These are phyloP conservation scores for Capsella bursapastoris DNA, from an alignment of 345 rosid genomes.

Conservation along the genomic window DNA sequence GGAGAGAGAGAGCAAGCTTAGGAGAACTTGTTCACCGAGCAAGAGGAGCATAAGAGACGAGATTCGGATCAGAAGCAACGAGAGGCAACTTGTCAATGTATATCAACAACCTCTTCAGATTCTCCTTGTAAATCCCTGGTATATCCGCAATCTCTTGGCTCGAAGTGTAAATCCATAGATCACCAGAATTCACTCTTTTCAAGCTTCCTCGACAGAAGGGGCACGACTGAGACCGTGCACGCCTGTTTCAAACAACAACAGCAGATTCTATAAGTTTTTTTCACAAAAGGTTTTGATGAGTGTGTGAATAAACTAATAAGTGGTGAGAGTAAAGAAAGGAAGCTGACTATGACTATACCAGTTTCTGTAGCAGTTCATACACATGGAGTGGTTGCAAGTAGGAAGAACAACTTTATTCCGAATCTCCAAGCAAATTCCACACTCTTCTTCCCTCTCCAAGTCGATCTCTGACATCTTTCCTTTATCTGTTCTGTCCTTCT, in stretches of 20 bases:
- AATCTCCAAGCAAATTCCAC: slow-evolving; percentile 92
- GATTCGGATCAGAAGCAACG: slow-evolving; percentile 52
- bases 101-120: slow-evolving; percentile 67
- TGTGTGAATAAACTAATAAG: not conserved
- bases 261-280: too few relatives aligned
- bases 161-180: slow-evolving; percentile 77
- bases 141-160: slow-evolving; percentile 56
- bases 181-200: slow-evolving; percentile 72
- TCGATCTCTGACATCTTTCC: slow-evolving; percentile 78
- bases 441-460: slow-evolving; percentile 89
- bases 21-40: slow-evolving; percentile 38
- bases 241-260: slow-evolving; percentile 53
- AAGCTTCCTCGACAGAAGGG: slow-evolving; percentile 91
- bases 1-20: not conserved
- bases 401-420: slow-evolving; percentile 75
- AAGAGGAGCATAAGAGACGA: slow-evolving; percentile 55
- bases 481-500: slow-evolving; percentile 53
- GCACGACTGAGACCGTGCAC: slow-evolving; percentile 75
- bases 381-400: slow-evolving; percentile 80
- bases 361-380: slow-evolving; percentile 71
- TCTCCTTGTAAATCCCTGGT: slow-evolving; percentile 59
- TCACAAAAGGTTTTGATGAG: not conserved
- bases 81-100: slow-evolving; percentile 70
- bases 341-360: slow-evolving; percentile 52
- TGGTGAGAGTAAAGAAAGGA: not conserved